phyloP scores from a whole-genome alignment of 2,329 filamentous ascomycete genomes.

The Harringtonia lauricola region DNA sequence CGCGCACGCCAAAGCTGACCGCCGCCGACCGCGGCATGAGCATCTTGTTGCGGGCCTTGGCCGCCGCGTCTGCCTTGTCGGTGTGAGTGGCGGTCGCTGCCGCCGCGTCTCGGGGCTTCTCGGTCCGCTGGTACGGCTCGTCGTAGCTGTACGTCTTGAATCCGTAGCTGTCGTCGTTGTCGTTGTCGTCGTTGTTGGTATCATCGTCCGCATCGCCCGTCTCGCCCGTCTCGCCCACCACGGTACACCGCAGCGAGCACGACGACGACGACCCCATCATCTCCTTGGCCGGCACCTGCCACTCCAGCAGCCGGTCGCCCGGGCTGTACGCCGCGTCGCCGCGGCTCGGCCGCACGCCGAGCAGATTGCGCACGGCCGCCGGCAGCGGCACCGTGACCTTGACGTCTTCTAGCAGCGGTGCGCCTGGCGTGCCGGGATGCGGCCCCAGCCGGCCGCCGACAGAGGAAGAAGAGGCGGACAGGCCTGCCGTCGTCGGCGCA shows the following conservation, averaged over 20 bases:
- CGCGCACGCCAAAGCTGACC: conserved; percentile 60
- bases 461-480: conserved; percentile 23
- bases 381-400: conserved; percentile 71
- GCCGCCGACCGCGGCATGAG: conserved; percentile 72
- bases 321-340: conserved; percentile 78
- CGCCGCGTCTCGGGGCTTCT: too few species aligned
- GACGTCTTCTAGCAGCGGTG: conserved; percentile 63
- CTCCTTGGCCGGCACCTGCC: conserved; percentile 73
- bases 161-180: conserved; percentile 27
- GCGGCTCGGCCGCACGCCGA: conserved; percentile 67
- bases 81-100: background rate
- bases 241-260: conserved; percentile 68
- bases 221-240: conserved; percentile 49
- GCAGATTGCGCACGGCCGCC: conserved; percentile 66
- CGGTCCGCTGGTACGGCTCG: conserved; percentile 42
- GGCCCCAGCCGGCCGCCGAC: conserved; percentile 11
- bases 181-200: conserved; percentile 34
- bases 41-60: conserved; percentile 55
- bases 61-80: conserved; percentile 14
- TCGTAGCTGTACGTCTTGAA: conserved; percentile 39
- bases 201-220: conserved; percentile 31
- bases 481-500: too few species aligned
- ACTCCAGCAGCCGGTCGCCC: conserved; percentile 63
- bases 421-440: conserved; percentile 42
- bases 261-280: conserved; percentile 53